Conservation (phyloP, 495 filamentous ascomycete species). For the Xylaria scruposa region DNA sequence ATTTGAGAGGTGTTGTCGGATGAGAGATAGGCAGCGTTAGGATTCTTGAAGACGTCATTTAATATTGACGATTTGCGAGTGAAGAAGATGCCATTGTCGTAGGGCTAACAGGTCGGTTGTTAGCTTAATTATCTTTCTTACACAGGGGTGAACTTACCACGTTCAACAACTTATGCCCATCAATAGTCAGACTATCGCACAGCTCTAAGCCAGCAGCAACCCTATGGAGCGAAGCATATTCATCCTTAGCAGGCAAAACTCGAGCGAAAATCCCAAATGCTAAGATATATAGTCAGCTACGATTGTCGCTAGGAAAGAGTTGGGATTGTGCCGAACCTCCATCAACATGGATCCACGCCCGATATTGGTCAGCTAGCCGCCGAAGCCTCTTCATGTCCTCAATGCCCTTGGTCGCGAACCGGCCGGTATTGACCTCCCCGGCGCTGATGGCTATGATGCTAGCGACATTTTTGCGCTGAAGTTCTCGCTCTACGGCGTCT, state of each 20-base stretch:
- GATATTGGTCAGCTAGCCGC: conserved; percentile 72
- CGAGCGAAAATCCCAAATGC: conserved; percentile 89
- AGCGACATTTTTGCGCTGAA: conserved; percentile 56
- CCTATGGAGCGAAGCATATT: conserved; percentile 63
- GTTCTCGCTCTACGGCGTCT: conserved; percentile 58
- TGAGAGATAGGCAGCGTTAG: conserved; percentile 83
- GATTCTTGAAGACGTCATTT: conserved; percentile 75
- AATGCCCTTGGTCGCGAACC: conserved; percentile 69
- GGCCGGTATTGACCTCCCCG: conserved; percentile 91
- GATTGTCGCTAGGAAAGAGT: background rate
- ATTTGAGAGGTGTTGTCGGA: conserved; percentile 55
- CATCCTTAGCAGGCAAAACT: conserved; percentile 61
- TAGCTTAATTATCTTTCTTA: background rate
- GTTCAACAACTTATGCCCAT: conserved; percentile 92
- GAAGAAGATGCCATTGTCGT: conserved; percentile 92
- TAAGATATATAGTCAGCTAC: conserved; percentile 30
- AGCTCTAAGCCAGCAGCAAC: conserved; percentile 74
- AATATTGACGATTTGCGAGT: conserved; percentile 65
- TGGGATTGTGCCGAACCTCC: conserved; percentile 56
- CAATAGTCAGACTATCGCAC: conserved; percentile 84
- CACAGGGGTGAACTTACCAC: conserved; percentile 59
- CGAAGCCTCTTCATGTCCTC: conserved; percentile 69
- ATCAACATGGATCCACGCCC: conserved; percentile 90
- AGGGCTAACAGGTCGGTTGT: conserved; percentile 60
- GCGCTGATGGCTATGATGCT: conserved; percentile 80